Base-by-base conservation (phyloP, 2,329 filamentous ascomycete genomes). In the Aureobasidium lini region DNA sequence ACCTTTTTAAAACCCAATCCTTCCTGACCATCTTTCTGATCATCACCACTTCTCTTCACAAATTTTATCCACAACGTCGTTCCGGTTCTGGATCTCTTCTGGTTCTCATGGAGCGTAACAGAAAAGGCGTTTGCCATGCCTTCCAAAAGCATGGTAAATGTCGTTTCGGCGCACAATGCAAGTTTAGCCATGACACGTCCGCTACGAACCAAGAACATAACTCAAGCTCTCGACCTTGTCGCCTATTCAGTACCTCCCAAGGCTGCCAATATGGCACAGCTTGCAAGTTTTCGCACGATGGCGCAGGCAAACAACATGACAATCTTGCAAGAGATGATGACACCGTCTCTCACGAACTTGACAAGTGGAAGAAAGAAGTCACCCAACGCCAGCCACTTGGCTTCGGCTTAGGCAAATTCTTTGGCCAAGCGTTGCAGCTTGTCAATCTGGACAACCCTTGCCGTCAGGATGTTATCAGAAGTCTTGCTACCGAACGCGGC, bases 401-500 rank as follows among this genome's bases (percentile, higher is more conserved):
- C n/a, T 43, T 43, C n/a, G 50, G 50, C 3, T n/a, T 54, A 3
- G 28, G 29, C 9, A 44, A 18, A 11, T 68, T 69, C 57, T 63
- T 65, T 18, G 34, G 62, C 29, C 34, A 64, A 18, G 65, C 66
- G 2, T 60, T 63, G 18, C 57, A 57, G 2, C 60, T 69, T 4
- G 61, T 68, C 32, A 37, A 52, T 10, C 23, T 15, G 10, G 64
- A 64, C 5, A 53, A 53, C 11, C 62, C 54, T 1, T 57, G 54
- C 5, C 62, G 64, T 60, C 67, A 69, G 60, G 63, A 67, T 40
- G 62, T 65, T 18, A 63, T 69, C 18, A 60, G n/a, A 1, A 39
- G 40, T 3, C 64, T 69, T 6, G 61, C 67, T 2, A 60, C 61
- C 28, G 63, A 66, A 8, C 62, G 61, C 28, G 67, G 67, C 6